Evolutionary conservation across 2,329 filamentous ascomycete species (phyloP), one percentile per base, ranked within the genome.

Genomic region (Colletotrichum camelliae): DNA sequence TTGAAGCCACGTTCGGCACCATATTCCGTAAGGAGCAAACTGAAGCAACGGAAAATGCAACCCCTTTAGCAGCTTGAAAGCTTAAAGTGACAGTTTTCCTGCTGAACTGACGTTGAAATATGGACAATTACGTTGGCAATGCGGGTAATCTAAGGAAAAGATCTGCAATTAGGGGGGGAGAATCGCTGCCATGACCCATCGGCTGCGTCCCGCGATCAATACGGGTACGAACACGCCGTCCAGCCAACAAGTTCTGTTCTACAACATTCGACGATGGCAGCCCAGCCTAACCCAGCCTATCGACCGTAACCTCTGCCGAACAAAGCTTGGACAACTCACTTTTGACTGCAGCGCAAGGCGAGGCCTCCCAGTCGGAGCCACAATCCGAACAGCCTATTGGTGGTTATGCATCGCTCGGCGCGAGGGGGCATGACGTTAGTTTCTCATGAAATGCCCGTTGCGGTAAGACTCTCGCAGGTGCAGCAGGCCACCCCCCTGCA

Each of bases 401-500:
- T 37, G 35, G 57, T 68, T 64, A 72, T 68, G 73, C 62, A 57
- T 16, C 69, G 2, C 52, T 39, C 73, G 73, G 64, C 35, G 31
- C 73, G 70, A 35, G n/a, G 35, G 27, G 60, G 73, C 73, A 75
- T 75, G 69, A 75, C 73, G 70, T 64, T 73, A 60, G 70, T 68
- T 39, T 75, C 73, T 75, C 70, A 75, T 75, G 62, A 12, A 68
- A 69, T 66, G 73, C 73, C 73, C 64, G 70, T 75, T 75, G 64
- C 64, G 73, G 73, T 73, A 75, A 73, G 64, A 73, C 73, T 66
- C 39, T 65, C 35, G 70, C 64, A 29, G 27, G n/a, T 18, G 21
- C 4, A 21, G 57, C 73, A 68, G 57, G 70, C 64, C 24, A n/a
- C 70, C 64, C 18, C 73, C 73, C 48, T 60, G 70, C 27, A 35